Evolutionary conservation across 805 yeast genomes (phyloP), one percentile per base, ranked within the genome.

Genomic region (Ogataea haglerorum): DNA sequence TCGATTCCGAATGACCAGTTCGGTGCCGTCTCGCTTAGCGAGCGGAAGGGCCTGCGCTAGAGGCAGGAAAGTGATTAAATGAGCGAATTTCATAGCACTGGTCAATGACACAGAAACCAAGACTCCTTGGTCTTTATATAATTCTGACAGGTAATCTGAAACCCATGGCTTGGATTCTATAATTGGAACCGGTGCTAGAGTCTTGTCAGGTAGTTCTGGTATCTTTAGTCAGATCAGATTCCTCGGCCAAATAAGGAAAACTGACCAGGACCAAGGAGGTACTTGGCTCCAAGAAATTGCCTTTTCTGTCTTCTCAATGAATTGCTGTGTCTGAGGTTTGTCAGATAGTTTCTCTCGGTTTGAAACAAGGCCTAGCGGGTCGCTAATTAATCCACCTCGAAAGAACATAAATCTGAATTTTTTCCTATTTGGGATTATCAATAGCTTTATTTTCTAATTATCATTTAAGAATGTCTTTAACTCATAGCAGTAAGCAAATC

Each of bases 401-500:
- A 6, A 17, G 8, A n/a, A 5, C 8, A 37, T 38, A 39, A n/a
- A 30, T 37, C 33, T 28, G 34, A 36, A 45, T 39, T 38, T 42
- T 46, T 42, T 40, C 52, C 52, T 25, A 10, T 35, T 48, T 38
- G 28, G 49, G 37, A 21, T 39, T 30, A 14, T 46, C 52, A 45
- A 48, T 48, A 30, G 19, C 6, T 24, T 4, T 19, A 19, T 32
- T 24, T 13, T 29, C 24, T 34, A 55, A 36, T 49, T 58, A 17
- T 61, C 56, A 23, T 52, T 53, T 22, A 61, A 40, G 40, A 61
- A 58, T 0, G 46, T n/a, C 33, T 61, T 61, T 17, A 61, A 37
- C 33, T 61, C 65, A 35, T 60, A 61, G 26, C 62, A 58, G 26
- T 55, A 56, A 4, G 46, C 53, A 30, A 59, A 49, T 15, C 41